These are phyloP conservation scores for Scedosporium boydii DNA, from an alignment of 2,329 filamentous ascomycete species.

Conservation along the genomic window DNA sequence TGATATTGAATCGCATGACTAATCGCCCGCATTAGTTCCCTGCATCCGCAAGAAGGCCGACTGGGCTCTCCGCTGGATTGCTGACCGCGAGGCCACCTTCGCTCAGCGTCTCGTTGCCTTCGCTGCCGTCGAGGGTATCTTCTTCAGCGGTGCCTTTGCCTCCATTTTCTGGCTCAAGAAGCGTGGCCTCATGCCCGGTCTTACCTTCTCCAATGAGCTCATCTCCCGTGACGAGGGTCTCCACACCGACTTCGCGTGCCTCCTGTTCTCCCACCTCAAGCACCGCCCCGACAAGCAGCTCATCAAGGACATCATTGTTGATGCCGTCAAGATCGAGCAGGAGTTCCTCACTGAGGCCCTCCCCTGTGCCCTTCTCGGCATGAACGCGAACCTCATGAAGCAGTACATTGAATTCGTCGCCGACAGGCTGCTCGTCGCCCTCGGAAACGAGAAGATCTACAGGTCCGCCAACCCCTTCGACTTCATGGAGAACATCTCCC, in stretches of 20 bases:
- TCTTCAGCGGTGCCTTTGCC: slow-evolving; percentile 97
- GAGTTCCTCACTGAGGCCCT: slow-evolving; percentile 97
- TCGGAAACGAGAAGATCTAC: slow-evolving; percentile 93
- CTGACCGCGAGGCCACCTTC: slow-evolving; percentile 87
- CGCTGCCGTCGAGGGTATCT: slow-evolving; percentile 96
- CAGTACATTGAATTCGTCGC: slow-evolving; percentile 99
- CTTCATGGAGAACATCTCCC: slow-evolving; percentile 99
- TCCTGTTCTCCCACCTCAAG: slow-evolving; percentile 95
- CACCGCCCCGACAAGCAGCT: slow-evolving; percentile 76
- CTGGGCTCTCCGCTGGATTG: slow-evolving; percentile 94
- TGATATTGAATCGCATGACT: slow-evolving; percentile 13
- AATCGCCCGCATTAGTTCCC: slow-evolving; percentile 49
- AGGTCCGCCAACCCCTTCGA: slow-evolving; percentile 93
- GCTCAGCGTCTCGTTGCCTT: slow-evolving; percentile 94
- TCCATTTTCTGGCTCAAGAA: slow-evolving; percentile 99
- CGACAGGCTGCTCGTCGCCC: slow-evolving; percentile 82
- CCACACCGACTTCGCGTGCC: slow-evolving; percentile 97
- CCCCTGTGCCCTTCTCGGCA: slow-evolving; percentile 85
- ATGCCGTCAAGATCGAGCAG: slow-evolving; percentile 90
- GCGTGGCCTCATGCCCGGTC: slow-evolving; percentile 95
- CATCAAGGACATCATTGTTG: slow-evolving; percentile 80
- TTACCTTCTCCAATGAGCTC: slow-evolving; percentile 99
- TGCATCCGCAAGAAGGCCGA: slow-evolving; percentile 98
- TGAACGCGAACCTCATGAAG: slow-evolving; percentile 97
- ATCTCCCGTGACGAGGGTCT: slow-evolving; percentile 99